These are phyloP conservation scores for Fraxinus sp. DNA, from an alignment of 305 asterid species.

Conservation along the genomic window DNA sequence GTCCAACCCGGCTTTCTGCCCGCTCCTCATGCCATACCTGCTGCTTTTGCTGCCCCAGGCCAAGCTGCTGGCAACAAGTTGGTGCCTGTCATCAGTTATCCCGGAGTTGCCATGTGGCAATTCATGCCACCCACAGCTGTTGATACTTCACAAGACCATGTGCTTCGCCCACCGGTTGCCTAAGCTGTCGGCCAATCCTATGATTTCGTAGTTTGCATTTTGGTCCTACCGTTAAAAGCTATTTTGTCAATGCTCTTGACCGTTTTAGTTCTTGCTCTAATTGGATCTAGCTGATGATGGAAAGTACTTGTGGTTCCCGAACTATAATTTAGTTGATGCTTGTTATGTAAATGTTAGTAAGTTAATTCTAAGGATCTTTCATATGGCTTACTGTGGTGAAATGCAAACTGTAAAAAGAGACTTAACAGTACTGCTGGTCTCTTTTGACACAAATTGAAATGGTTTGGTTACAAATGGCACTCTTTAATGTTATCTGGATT, in stretches of 20 bases:
- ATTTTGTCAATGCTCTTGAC: constrained; percentile 26
- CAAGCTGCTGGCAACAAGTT: constrained; percentile 45
- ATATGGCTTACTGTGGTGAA: not conserved
- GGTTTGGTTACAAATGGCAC: not conserved
- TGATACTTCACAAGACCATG: constrained; percentile 67
- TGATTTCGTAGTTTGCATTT: not conserved
- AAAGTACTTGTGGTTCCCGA: constrained; percentile 30
- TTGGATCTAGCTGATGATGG: constrained; percentile 30
- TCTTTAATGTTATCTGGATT: not conserved
- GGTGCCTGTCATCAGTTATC: constrained; percentile 63
- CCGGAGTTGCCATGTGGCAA: constrained; percentile 70
- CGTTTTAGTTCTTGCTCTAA: constrained; percentile 26
- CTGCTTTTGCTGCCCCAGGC: constrained; percentile 68
- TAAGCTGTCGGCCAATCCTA: constrained; percentile 22
- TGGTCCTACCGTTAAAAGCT: constrained; percentile 11
- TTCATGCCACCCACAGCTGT: constrained; percentile 71
- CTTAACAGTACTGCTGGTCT: not conserved
- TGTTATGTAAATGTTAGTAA: constrained; percentile 23
- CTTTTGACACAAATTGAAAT: not conserved
- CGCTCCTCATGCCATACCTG: constrained; percentile 50
- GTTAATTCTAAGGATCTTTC: constrained; percentile 1
- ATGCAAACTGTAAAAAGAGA: not conserved
- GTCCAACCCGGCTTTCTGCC: constrained; percentile 60
- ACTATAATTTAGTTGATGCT: constrained; percentile 33
- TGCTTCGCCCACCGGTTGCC: constrained; percentile 67